Base-by-base conservation (phyloP, 139 green algal genomes). In the Asterochloris sp. region DNA sequence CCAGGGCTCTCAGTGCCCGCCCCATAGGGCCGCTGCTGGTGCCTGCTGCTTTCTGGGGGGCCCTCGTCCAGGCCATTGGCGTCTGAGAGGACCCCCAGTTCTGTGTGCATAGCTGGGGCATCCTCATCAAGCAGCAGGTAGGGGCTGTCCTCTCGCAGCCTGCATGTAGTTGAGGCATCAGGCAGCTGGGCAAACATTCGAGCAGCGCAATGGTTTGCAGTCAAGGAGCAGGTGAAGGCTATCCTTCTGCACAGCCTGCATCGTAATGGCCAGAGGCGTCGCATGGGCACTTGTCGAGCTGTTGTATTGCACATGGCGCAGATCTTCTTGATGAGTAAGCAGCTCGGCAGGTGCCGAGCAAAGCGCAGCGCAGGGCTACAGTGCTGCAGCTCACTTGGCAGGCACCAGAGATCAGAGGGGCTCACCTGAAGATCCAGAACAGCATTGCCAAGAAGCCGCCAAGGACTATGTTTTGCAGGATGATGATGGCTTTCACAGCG, bases 71-170 rank as follows among this genome's bases (percentile, higher is more conserved):
- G 61, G 26, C 61, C 62, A 73, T 73, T 61, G 21, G 28, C 69
- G 28, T 82, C 78, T 63, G 78, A 73, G 11, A 73, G 62, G 0
- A 73, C 28, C 17, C 63, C 78, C 27, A 82, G 27, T 60, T 60
- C 54, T 67, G 73, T 66, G 62, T 71, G 60, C 16, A 69, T 12
- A 21, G 60, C 71, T 38, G 66, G 64, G 24, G 76, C 67, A 15
- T 62, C 82, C 26, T 92, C 87, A 21, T 86, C 84, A 67, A 91
- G 29, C 47, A 92, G 64, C 47, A 92, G 84, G 83, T 89, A 91
- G 12, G 86, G 83, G 79, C 83, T 90, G 80, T 78, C 81, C 74
- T 83, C 77, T 11, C 88, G 81, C 82, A 91, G 84, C 69, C 82
- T 85, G 82, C 82, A 75, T 16, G 11, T 67, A 13, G 11, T 17